Percentiles rank a stretch among this genome's conserved stretches.
Evolutionary conservation across 768 basidiomycete species (phyloP).

Genomic region (Suillus sp.): DNA sequence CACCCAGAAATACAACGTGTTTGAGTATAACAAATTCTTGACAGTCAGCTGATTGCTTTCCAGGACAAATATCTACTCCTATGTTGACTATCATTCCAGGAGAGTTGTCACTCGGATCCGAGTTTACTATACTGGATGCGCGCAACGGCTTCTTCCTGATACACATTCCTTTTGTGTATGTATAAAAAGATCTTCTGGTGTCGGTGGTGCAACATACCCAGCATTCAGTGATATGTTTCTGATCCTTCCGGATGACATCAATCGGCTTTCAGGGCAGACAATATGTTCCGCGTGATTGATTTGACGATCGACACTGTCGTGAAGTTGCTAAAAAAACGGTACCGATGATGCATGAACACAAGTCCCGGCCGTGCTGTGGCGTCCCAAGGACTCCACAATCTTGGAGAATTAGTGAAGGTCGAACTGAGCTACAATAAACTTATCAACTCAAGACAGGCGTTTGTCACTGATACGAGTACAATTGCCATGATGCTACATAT

Average conservation of each 20-base stretch:
- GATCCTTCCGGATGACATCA: slow-evolving; percentile 33
- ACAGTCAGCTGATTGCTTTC: slow-evolving; percentile 23
- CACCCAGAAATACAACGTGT: slow-evolving; percentile 31
- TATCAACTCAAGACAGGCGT: background rate
- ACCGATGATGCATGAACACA: background rate
- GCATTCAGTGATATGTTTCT: slow-evolving; percentile 39
- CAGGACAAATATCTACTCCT: slow-evolving; percentile 32
- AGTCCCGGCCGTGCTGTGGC: background rate
- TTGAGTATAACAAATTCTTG: slow-evolving; percentile 30
- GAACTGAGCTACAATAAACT: background rate
- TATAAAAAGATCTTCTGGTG: background rate
- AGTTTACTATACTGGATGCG: slow-evolving; percentile 39
- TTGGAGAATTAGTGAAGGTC: background rate
- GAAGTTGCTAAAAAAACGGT: slow-evolving; percentile 23
- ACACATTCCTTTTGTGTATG: slow-evolving; percentile 16
- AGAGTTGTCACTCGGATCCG: slow-evolving; percentile 39
- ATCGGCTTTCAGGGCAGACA: slow-evolving; percentile 26
- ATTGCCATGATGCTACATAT: slow-evolving; percentile 1
- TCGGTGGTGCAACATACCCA: slow-evolving; percentile 34
- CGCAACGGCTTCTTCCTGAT: slow-evolving; percentile 13
- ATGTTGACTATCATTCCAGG: slow-evolving; percentile 45
- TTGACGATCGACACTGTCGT: slow-evolving; percentile 22
- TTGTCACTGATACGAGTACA: background rate
- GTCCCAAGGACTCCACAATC: no score
- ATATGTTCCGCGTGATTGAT: slow-evolving; percentile 22